These are phyloP conservation scores for Calonectria pauciramosa DNA, from an alignment of 2,329 filamentous ascomycete species.

Conservation along the genomic window DNA sequence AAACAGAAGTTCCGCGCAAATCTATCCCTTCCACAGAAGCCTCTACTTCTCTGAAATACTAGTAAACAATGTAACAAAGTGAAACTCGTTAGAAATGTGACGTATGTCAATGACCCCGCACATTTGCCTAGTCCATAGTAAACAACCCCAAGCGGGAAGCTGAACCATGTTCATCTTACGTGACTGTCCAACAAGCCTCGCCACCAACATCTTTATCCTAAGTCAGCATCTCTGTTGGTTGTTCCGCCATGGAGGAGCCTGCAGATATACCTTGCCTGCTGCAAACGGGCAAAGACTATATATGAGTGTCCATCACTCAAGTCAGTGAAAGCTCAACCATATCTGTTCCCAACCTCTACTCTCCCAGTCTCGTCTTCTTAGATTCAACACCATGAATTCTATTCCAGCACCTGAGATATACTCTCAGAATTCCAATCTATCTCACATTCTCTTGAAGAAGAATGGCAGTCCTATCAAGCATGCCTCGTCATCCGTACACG, in stretches of 20 bases:
- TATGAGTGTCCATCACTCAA: neutral
- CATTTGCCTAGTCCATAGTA: too few relatives aligned
- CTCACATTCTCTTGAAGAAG: neutral
- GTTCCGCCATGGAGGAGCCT: too few relatives aligned
- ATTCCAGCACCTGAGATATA: neutral
- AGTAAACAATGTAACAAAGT: too few relatives aligned
- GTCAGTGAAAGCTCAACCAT: neutral
- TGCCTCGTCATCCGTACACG: neutral
- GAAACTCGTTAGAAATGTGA: too few relatives aligned
- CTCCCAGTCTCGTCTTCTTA: neutral
- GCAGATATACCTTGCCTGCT: too few relatives aligned
- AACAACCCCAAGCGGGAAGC: too few relatives aligned
- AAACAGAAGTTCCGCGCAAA: too few relatives aligned
- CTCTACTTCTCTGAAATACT: too few relatives aligned
- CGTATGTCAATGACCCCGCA: too few relatives aligned
- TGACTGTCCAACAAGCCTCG: neutral
- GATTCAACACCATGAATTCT: neutral
- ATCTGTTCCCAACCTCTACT: neutral
- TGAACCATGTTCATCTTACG: too few relatives aligned
- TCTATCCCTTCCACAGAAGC: too few relatives aligned
- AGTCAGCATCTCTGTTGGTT: neutral
- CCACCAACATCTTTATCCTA: neutral
- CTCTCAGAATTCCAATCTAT: neutral
- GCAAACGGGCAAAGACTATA: neutral
- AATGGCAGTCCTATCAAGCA: neutral